Conservation (phyloP, 345 rosid species). For the Acer negundo region DNA sequence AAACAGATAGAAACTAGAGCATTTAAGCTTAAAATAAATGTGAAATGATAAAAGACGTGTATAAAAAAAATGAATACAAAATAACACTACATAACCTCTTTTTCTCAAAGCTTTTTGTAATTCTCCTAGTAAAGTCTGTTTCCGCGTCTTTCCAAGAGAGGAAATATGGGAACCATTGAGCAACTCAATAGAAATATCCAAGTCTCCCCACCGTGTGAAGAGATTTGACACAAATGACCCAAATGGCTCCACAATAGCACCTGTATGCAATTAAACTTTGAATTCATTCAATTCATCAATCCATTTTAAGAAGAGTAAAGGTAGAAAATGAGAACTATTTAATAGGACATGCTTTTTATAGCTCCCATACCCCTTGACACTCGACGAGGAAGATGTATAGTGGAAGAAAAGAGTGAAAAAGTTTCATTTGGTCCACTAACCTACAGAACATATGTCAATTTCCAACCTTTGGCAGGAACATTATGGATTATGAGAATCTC, state of each 20-base stretch:
- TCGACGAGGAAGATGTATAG: not conserved
- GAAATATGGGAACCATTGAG: constrained; percentile 53
- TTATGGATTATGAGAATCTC: not conserved
- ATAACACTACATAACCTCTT: constrained; percentile 41
- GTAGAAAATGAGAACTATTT: not conserved
- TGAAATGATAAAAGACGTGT: not conserved
- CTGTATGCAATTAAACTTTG: constrained; percentile 39
- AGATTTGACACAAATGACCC: constrained; percentile 92
- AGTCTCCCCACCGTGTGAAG: constrained; percentile 75
- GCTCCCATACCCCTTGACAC: not conserved
- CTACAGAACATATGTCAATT: not conserved
- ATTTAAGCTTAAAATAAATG: not conserved
- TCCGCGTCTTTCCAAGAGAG: constrained; percentile 68
- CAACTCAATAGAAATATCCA: constrained; percentile 76
- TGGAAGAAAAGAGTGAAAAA: not conserved
- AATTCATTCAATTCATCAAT: not conserved
- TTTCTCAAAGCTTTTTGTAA: constrained; percentile 57
- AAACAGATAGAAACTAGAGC: not conserved
- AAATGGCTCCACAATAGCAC: constrained; percentile 86
- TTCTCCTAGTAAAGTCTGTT: constrained; percentile 57
- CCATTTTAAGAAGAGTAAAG: not conserved
- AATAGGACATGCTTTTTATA: not conserved
- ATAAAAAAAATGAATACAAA: not conserved
- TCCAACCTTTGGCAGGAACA: not conserved
- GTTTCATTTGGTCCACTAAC: not conserved